phyloP scores from a whole-genome alignment of 345 rosid genomes.

The Syzygium oleosum region DNA sequence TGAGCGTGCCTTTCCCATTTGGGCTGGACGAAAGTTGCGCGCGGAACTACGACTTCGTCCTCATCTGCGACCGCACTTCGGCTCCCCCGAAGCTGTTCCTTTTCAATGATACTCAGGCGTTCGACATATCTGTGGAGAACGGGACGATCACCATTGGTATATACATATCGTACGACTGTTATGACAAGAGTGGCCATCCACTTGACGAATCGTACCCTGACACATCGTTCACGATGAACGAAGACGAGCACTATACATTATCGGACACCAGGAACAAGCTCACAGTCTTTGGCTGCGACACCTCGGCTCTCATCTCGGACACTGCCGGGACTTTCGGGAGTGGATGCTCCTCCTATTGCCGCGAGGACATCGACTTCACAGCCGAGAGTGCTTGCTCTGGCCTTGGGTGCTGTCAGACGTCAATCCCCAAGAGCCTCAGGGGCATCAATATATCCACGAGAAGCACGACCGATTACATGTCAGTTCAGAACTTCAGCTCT shows the following conservation, averaged over 20 bases:
- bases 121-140: not conserved
- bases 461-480: too few relatives aligned
- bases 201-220: not conserved
- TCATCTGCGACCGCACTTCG: not conserved
- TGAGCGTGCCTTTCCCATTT: too few relatives aligned
- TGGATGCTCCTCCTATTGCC: too few relatives aligned
- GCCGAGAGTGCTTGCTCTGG: too few relatives aligned
- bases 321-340: rapidly evolving
- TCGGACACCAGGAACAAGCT: not conserved
- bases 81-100: not conserved
- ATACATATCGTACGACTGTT: not conserved
- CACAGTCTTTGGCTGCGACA: not conserved
- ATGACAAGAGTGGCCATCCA: rapidly evolving
- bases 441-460: too few relatives aligned
- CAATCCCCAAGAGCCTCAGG: too few relatives aligned
- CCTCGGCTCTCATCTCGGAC: not conserved
- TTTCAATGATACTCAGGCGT: rapidly evolving
- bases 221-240: rapidly evolving
- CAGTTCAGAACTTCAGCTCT: too few relatives aligned
- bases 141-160: not conserved
- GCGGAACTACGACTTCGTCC: too few relatives aligned
- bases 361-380: too few relatives aligned
- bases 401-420: too few relatives aligned
- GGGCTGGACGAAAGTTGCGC: too few relatives aligned
- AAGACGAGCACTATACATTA: not conserved